Evolutionary conservation across 495 filamentous ascomycete genomes (phyloP).

Genomic region (Neurospora sp.): DNA sequence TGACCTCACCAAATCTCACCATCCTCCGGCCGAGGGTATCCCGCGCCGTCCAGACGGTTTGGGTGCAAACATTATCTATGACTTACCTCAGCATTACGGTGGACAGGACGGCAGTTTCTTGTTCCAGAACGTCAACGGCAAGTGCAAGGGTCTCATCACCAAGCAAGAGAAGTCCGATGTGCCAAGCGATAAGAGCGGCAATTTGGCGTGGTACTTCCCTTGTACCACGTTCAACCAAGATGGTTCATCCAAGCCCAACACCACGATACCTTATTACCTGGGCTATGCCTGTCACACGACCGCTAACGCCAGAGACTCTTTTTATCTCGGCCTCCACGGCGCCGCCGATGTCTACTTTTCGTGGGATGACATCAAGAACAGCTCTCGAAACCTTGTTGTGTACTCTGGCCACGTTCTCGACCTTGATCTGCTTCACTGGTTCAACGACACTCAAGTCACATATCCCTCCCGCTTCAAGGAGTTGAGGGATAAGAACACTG

Average conservation of each 20-base stretch:
- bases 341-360: conserved; percentile 73
- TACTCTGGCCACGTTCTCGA: conserved; percentile 93
- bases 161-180: conserved; percentile 59
- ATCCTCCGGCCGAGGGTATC: conserved; percentile 74
- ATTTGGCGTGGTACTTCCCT: conserved; percentile 96
- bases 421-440: conserved; percentile 82
- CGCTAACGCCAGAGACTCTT: conserved; percentile 50
- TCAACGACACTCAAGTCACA: conserved; percentile 75
- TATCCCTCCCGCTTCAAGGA: conserved; percentile 71
- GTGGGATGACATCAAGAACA: conserved; percentile 90
- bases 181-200: conserved; percentile 58
- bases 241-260: conserved; percentile 68
- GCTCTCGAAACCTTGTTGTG: conserved; percentile 76
- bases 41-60: conserved; percentile 33
- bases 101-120: conserved; percentile 91
- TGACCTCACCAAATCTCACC: conserved; percentile 59
- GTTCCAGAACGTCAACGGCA: conserved; percentile 98
- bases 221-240: conserved; percentile 89
- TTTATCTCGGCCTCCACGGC: conserved; percentile 57
- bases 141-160: conserved; percentile 87
- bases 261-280: conserved; percentile 59
- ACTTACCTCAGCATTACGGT: conserved; percentile 67
- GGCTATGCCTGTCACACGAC: conserved; percentile 92
- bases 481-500: conserved; percentile 42
- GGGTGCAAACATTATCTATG: conserved; percentile 70